A percentile compares a stretch with the other conserved stretches of the same genome.
These are phyloP conservation scores for Termitomyces titanicus DNA, from an alignment of 768 basidiomycete genomes.

Conservation along the genomic window DNA sequence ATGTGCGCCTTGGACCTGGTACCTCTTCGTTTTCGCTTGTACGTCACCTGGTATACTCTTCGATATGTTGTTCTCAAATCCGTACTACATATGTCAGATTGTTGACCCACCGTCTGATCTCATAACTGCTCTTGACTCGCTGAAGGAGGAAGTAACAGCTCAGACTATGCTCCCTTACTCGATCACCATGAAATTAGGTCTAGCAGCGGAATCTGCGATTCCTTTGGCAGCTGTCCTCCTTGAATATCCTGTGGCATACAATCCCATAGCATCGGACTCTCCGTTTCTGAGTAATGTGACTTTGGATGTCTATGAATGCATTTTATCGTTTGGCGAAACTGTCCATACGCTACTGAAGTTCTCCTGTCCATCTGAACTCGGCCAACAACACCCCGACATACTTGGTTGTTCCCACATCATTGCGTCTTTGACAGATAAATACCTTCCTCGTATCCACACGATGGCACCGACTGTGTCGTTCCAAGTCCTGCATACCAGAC, in stretches of 20 bases:
- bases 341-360: slow-evolving; percentile 49
- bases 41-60: background rate
- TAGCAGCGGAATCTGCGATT: slow-evolving; percentile 30
- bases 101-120: slow-evolving; percentile 13
- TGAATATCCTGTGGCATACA: slow-evolving; percentile 58
- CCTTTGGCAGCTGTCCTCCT: slow-evolving; percentile 58
- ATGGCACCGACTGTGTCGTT: slow-evolving; percentile 20
- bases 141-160: slow-evolving; percentile 1
- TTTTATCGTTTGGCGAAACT: slow-evolving; percentile 16
- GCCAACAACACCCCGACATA: slow-evolving; percentile 10
- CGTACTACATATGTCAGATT: slow-evolving; percentile 15
- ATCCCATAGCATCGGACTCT: slow-evolving; percentile 25
- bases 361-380: slow-evolving; percentile 44
- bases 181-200: slow-evolving; percentile 24
- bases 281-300: slow-evolving; percentile 41
- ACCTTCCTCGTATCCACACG: slow-evolving; percentile 26
- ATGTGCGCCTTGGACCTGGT: slow-evolving; percentile 15
- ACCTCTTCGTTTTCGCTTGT: slow-evolving; percentile 11
- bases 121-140: slow-evolving; percentile 7
- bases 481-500: slow-evolving; percentile 27
- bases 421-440: slow-evolving; percentile 29
- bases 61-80: background rate
- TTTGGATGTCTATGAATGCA: slow-evolving; percentile 50
- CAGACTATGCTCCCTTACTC: slow-evolving; percentile 10
- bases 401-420: slow-evolving; percentile 23